Evolutionary conservation across 441 rosid genomes (phyloP).

Genomic region (Pelargonium myrrhifolium): DNA sequence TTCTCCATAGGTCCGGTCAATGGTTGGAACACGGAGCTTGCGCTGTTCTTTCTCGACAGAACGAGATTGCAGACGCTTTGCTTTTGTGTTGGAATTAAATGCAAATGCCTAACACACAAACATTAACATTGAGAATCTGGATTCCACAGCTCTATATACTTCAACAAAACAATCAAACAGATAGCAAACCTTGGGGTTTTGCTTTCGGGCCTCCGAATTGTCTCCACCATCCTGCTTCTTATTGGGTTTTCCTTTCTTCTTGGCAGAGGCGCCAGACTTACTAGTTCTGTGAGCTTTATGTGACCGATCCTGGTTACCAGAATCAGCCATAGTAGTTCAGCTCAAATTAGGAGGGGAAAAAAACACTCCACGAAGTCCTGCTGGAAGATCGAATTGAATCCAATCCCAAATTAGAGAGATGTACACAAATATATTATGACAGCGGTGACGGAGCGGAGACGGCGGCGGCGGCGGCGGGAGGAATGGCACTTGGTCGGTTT

Average conservation of each 20-base stretch:
- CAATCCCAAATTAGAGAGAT: too few species aligned
- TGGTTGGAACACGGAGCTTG: conserved; percentile 62
- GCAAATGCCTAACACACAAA: conserved; percentile 47
- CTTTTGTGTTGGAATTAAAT: conserved; percentile 50
- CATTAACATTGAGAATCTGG: not conserved
- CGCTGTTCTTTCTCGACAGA: conserved; percentile 81
- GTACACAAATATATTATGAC: too few species aligned
- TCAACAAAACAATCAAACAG: not conserved
- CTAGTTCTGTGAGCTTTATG: conserved; percentile 6
- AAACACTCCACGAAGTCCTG: not conserved
- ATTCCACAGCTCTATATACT: not conserved
- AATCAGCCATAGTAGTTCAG: conserved; percentile 2
- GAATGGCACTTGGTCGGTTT: too few species aligned
- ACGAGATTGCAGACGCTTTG: conserved; percentile 56
- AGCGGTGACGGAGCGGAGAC: too few species aligned
- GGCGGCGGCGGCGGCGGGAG: too few species aligned
- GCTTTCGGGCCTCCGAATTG: conserved; percentile 1
- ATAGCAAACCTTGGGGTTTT: not conserved
- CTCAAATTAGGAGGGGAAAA: not conserved
- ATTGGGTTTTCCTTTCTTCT: not conserved
- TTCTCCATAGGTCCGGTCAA: conserved; percentile 74
- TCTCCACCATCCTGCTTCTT: not conserved
- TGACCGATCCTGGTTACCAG: conserved; percentile 5
- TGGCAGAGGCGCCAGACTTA: not conserved
- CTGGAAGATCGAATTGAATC: not conserved